phyloP scores from a whole-genome alignment of 1,284 basidiomycete genomes.

The Xerocomus nothofagi region DNA sequence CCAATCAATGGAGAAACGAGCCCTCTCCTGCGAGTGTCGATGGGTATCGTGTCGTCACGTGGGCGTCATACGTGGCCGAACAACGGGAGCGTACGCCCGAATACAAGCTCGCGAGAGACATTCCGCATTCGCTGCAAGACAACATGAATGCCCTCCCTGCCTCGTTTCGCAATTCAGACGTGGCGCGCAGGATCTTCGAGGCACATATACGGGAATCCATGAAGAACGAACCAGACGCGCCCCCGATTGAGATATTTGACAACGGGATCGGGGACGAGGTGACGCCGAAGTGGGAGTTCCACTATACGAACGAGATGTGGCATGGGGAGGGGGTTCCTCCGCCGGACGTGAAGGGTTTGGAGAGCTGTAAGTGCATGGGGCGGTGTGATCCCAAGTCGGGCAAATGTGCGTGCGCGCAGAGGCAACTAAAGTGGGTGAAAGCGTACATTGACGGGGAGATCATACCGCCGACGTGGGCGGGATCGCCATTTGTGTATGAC shows the following conservation, averaged over 20 bases:
- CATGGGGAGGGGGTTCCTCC: slow-evolving; percentile 64
- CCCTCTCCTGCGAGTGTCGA: neutral
- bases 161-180: slow-evolving; percentile 34
- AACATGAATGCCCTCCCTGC: slow-evolving; percentile 47
- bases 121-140: slow-evolving; percentile 53
- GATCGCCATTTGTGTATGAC: slow-evolving; percentile 62
- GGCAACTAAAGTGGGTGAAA: slow-evolving; percentile 49
- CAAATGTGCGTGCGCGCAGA: slow-evolving; percentile 66
- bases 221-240: slow-evolving; percentile 64
- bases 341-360: slow-evolving; percentile 57
- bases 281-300: slow-evolving; percentile 74
- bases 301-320: slow-evolving; percentile 77
- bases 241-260: slow-evolving; percentile 56
- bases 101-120: slow-evolving; percentile 40
- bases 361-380: slow-evolving; percentile 74
- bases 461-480: slow-evolving; percentile 28
- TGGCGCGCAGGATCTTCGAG: slow-evolving; percentile 51
- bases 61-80: slow-evolving; percentile 25
- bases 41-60: slow-evolving; percentile 25
- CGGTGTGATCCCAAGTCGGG: slow-evolving; percentile 67
- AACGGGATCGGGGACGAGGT: slow-evolving; percentile 66
- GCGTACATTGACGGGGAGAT: slow-evolving; percentile 37
- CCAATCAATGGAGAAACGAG: neutral
- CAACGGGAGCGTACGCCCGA: slow-evolving; percentile 26
- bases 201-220: slow-evolving; percentile 55